Conservation (phyloP, 2,329 filamentous ascomycete genomes). For the Apiospora pterosperma region DNA sequence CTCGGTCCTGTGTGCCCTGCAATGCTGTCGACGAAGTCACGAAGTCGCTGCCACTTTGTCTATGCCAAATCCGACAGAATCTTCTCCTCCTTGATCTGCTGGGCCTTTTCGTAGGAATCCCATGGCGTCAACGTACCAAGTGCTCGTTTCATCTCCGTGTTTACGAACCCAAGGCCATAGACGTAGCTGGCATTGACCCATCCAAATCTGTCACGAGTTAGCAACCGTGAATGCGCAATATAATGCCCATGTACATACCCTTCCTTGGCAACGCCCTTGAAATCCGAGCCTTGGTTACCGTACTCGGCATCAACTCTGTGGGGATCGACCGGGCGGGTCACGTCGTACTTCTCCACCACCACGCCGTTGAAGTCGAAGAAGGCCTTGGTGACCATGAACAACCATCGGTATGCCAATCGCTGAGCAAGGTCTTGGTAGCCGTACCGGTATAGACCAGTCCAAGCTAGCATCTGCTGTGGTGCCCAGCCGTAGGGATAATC, state of each 20-base stretch:
- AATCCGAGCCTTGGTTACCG: constrained; percentile 92
- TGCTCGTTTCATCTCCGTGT: constrained; percentile 83
- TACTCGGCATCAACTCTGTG: constrained; percentile 97
- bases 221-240: background rate
- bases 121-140: constrained; percentile 85
- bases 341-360: constrained; percentile 98
- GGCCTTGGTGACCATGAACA: constrained; percentile 97
- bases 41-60: background rate
- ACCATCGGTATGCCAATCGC: constrained; percentile 89
- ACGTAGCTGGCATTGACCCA: constrained; percentile 99
- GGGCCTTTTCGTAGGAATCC: constrained; percentile 73
- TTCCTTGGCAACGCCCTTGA: constrained; percentile 93
- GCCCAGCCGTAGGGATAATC: constrained; percentile 98
- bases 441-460: constrained; percentile 88
- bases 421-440: constrained; percentile 89
- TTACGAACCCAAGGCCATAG: constrained; percentile 84
- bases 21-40: background rate
- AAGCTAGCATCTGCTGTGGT: constrained; percentile 96
- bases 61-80: constrained; percentile 32
- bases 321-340: constrained; percentile 83
- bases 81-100: constrained; percentile 52
- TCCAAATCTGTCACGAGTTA: constrained; percentile 65
- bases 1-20: background rate
- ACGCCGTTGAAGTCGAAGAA: constrained; percentile 99
- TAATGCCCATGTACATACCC: constrained; percentile 62